Evolutionary conservation across 805 yeast species (phyloP).

Genomic region (Cyberlindnera americana): DNA sequence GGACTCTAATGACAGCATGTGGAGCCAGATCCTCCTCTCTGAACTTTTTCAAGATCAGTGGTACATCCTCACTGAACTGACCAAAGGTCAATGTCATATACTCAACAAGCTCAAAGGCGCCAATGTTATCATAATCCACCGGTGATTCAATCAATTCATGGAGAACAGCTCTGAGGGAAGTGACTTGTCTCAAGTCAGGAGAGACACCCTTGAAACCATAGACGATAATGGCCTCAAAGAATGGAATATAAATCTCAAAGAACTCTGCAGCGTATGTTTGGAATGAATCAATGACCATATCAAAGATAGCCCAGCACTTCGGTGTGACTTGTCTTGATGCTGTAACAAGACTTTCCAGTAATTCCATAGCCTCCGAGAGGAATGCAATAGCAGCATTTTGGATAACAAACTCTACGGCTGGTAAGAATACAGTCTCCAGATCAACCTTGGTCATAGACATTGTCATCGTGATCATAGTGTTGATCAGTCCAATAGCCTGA

Average conservation of each 20-base stretch:
- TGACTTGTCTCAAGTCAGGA: conserved; percentile 19
- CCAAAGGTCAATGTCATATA: conserved; percentile 18
- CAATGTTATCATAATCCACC: conserved; percentile 32
- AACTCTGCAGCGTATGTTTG: conserved; percentile 58
- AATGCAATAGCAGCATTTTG: conserved; percentile 57
- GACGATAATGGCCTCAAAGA: conserved; percentile 50
- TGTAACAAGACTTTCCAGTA: conserved; percentile 52
- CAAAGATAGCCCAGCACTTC: conserved; percentile 49
- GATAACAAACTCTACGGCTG: conserved; percentile 57
- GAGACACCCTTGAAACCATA: conserved; percentile 41
- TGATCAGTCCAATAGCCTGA: conserved; percentile 64
- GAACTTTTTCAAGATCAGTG: conserved; percentile 13
- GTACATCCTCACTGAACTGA: conserved; percentile 17
- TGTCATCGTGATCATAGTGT: conserved; percentile 71
- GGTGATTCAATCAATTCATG: conserved; percentile 19
- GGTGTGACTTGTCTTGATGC: conserved; percentile 48
- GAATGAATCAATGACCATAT: conserved; percentile 48
- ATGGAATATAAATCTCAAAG: conserved; percentile 53
- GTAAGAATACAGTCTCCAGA: conserved; percentile 51
- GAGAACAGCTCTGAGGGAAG: conserved; percentile 14
- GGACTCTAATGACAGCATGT: conserved; percentile 50
- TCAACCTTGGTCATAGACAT: conserved; percentile 59
- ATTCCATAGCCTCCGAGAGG: conserved; percentile 59
- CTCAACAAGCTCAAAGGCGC: conserved; percentile 32
- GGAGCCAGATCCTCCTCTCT: conserved; percentile 33